Percentiles rank a stretch among this genome's conserved stretches.
Conservation (phyloP, 805 yeast genomes). For the Wickerhamia fluorescens region DNA sequence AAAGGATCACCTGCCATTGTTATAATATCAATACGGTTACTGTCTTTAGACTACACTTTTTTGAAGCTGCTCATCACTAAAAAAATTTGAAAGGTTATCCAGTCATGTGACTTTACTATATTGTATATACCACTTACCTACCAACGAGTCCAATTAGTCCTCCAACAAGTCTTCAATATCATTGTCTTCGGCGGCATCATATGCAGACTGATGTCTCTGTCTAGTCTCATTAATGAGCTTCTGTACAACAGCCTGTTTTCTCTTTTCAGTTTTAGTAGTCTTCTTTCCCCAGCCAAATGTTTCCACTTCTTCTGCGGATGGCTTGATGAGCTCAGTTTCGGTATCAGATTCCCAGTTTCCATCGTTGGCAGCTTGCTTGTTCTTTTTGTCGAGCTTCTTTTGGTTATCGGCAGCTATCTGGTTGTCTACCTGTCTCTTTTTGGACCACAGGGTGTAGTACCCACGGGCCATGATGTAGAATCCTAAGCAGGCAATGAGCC, state of each 20-base stretch:
- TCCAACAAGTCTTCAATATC: slow-evolving; percentile 66
- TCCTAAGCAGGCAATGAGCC: slow-evolving; percentile 48
- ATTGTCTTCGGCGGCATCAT: slow-evolving; percentile 48
- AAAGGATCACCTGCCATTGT: slow-evolving; percentile 55
- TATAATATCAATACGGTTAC: neutral
- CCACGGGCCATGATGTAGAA: slow-evolving; percentile 57
- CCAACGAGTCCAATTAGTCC: too few species aligned
- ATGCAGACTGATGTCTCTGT: slow-evolving; percentile 38
- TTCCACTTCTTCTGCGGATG: slow-evolving; percentile 32
- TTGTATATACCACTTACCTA: neutral
- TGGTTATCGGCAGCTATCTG: slow-evolving; percentile 43
- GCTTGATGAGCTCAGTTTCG: slow-evolving; percentile 19
- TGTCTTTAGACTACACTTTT: neutral
- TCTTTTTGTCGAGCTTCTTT: slow-evolving; percentile 33
- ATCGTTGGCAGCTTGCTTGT: slow-evolving; percentile 19
- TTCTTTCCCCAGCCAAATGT: slow-evolving; percentile 77
- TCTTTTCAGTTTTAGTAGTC: slow-evolving; percentile 54
- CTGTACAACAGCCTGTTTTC: slow-evolving; percentile 48
- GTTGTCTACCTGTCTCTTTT: slow-evolving; percentile 42
- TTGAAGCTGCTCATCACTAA: neutral
- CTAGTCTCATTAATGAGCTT: slow-evolving; percentile 33
- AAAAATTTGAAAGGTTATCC: too few species aligned
- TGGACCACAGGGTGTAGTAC: slow-evolving; percentile 49
- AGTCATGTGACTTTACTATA: neutral
- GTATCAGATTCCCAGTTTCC: neutral